Conservation (phyloP, 371 early-diverging fungal species). For the Neoconidiobolus thromboides region DNA sequence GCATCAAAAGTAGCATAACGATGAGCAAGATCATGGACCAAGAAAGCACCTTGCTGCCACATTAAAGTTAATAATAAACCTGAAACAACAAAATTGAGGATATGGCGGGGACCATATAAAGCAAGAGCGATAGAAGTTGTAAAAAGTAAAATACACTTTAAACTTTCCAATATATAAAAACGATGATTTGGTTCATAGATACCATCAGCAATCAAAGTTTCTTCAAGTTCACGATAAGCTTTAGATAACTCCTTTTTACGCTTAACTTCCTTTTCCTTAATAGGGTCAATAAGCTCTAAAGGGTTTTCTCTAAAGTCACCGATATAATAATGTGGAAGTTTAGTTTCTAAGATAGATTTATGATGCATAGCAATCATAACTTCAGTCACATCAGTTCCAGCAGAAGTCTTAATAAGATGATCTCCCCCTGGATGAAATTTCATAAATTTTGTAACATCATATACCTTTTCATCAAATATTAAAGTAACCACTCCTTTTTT, state of each 20-base stretch:
- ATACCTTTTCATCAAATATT: conserved; percentile 60
- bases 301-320: conserved; percentile 30
- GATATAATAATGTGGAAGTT: conserved; percentile 52
- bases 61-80: conserved; percentile 44
- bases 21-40: conserved; percentile 90
- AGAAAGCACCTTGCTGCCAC: conserved; percentile 88
- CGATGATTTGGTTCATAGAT: conserved; percentile 37
- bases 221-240: conserved; percentile 4
- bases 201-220: conserved; percentile 15
- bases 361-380: conserved; percentile 79
- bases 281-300: not conserved
- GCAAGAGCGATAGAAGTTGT: conserved; percentile 36
- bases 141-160: conserved; percentile 41
- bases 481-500: conserved; percentile 42
- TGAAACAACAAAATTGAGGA: conserved; percentile 23
- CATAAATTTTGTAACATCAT: conserved; percentile 64
- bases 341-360: conserved; percentile 44
- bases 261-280: conserved; percentile 7
- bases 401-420: conserved; percentile 58
- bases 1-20: conserved; percentile 64
- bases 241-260: conserved; percentile 8
- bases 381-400: conserved; percentile 84
- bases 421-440: conserved; percentile 83
- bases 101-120: conserved; percentile 32
- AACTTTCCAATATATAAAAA: conserved; percentile 51